Percentiles rank a stretch among this genome's conserved stretches.
Evolutionary conservation across 495 filamentous ascomycete species (phyloP).

Genomic region (Trichoderma reesei): DNA sequence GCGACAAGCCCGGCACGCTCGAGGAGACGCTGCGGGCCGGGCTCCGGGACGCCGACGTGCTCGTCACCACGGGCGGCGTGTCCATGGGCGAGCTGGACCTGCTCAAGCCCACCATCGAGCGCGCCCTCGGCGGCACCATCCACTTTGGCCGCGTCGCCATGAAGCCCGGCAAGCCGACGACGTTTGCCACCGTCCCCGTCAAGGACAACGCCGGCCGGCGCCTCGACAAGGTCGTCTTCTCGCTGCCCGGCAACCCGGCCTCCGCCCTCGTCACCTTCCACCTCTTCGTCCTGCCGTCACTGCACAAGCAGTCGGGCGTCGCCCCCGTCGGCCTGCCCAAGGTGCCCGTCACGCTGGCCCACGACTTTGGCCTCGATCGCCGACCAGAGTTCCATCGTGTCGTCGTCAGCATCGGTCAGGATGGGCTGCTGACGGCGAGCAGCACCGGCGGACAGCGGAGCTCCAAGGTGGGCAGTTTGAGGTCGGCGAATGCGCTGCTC

Average conservation of each 20-base stretch:
- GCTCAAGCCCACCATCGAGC: constrained; percentile 93
- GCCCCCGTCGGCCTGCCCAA: constrained; percentile 56
- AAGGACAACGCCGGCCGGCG: constrained; percentile 50
- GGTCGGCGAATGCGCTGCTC: constrained; percentile 77
- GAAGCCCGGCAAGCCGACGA: constrained; percentile 97
- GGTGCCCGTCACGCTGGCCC: constrained; percentile 58
- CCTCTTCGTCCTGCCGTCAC: constrained; percentile 81
- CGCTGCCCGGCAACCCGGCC: constrained; percentile 88
- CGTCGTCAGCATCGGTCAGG: constrained; percentile 44
- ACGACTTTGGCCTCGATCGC: constrained; percentile 63
- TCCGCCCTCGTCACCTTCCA: constrained; percentile 87
- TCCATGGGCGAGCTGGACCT: constrained; percentile 98
- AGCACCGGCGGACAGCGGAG: constrained; percentile 90
- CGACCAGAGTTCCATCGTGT: constrained; percentile 86
- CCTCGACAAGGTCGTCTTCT: constrained; percentile 67
- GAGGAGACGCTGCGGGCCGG: constrained; percentile 67
- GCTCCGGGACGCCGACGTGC: constrained; percentile 63
- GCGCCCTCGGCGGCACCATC: constrained; percentile 79
- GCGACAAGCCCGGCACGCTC: constrained; percentile 66
- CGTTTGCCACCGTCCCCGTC: constrained; percentile 78
- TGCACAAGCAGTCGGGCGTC: constrained; percentile 61
- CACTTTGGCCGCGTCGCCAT: constrained; percentile 95
- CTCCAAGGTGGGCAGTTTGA: constrained; percentile 78
- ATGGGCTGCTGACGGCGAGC: constrained; percentile 59
- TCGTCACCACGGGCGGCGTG: constrained; percentile 90